Conservation (phyloP, 768 basidiomycete species). For the Podaxis sp. region DNA sequence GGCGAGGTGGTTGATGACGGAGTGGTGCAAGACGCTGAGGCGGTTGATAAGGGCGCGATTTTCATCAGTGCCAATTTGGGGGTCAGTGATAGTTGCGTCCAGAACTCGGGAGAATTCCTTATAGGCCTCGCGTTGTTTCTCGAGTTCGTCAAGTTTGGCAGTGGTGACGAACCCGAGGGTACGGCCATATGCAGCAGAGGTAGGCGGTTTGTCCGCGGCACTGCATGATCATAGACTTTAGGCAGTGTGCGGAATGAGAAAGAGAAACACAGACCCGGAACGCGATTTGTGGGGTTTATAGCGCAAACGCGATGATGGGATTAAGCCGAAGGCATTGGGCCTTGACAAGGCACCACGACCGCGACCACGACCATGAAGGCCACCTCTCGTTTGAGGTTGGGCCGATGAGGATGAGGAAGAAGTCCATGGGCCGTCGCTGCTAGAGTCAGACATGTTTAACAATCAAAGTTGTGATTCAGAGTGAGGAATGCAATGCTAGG, state of each 20-base stretch:
- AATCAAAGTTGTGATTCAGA: no score
- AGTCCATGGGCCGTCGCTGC: not conserved
- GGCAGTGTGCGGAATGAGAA: not conserved
- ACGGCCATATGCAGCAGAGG: conserved; percentile 9
- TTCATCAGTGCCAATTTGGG: no score
- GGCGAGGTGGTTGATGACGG: conserved; percentile 4
- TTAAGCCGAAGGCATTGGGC: not conserved
- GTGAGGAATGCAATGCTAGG: no score
- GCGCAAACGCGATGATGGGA: not conserved
- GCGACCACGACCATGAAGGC: not conserved
- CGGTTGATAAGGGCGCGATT: not conserved
- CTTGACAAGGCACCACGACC: not conserved
- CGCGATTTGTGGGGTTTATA: conserved; percentile 6
- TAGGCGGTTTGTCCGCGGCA: conserved; percentile 8
- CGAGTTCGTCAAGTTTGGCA: conserved; percentile 42
- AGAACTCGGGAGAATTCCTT: conserved; percentile 34
- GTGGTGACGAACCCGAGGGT: conserved; percentile 41
- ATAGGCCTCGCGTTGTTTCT: conserved; percentile 38
- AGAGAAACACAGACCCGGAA: not conserved
- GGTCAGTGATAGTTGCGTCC: conserved; percentile 16
- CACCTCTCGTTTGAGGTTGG: not conserved
- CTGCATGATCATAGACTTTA: not conserved
- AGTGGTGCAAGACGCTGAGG: not conserved
- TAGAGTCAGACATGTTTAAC: not conserved
- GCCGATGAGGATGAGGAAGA: not conserved